These are phyloP conservation scores for Coniferiporia sulphurascens DNA, from an alignment of 1,284 basidiomycete genomes.

Conservation along the genomic window DNA sequence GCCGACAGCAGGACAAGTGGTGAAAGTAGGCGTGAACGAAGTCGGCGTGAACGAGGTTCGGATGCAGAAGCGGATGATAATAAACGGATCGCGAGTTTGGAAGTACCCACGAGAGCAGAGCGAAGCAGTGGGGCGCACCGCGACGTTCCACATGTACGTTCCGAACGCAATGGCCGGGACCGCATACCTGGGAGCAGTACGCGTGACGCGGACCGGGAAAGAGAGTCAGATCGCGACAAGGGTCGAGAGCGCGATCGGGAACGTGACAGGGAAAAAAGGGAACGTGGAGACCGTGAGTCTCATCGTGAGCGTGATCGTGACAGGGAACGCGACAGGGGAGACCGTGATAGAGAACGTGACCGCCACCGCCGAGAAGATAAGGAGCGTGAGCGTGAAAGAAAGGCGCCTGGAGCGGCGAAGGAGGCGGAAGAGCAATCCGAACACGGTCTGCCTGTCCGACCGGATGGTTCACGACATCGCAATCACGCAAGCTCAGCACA, in stretches of 20 bases:
- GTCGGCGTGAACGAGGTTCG: slow-evolving; percentile 29
- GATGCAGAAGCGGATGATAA: slow-evolving; percentile 19
- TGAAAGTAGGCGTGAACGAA: slow-evolving; percentile 40
- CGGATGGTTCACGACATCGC: slow-evolving; percentile 54
- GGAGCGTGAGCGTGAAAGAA: slow-evolving; percentile 34
- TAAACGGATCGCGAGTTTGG: slow-evolving; percentile 5
- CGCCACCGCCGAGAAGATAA: slow-evolving; percentile 32
- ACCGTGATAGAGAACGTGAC: slow-evolving; percentile 38
- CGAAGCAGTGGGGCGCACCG: slow-evolving; percentile 14
- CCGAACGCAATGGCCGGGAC: slow-evolving; percentile 17
- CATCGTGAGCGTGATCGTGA: slow-evolving; percentile 35
- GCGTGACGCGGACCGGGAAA: slow-evolving; percentile 37
- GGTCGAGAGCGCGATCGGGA: slow-evolving; percentile 39
- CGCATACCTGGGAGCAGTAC: slow-evolving; percentile 18
- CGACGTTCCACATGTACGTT: slow-evolving; percentile 12
- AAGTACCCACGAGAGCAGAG: slow-evolving; percentile 18
- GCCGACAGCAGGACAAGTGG: slow-evolving; percentile 51
- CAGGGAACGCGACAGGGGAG: slow-evolving; percentile 35
- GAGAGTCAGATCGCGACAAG: slow-evolving; percentile 33
- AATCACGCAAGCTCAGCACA: slow-evolving; percentile 21
- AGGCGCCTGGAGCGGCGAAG: slow-evolving; percentile 28
- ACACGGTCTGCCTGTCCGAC: slow-evolving; percentile 48
- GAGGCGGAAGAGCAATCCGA: slow-evolving; percentile 36
- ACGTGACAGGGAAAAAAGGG: slow-evolving; percentile 32
- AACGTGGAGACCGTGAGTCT: slow-evolving; percentile 30